phyloP scores from a whole-genome alignment of 495 filamentous ascomycete species.

The Lophiostoma macrostomum region DNA sequence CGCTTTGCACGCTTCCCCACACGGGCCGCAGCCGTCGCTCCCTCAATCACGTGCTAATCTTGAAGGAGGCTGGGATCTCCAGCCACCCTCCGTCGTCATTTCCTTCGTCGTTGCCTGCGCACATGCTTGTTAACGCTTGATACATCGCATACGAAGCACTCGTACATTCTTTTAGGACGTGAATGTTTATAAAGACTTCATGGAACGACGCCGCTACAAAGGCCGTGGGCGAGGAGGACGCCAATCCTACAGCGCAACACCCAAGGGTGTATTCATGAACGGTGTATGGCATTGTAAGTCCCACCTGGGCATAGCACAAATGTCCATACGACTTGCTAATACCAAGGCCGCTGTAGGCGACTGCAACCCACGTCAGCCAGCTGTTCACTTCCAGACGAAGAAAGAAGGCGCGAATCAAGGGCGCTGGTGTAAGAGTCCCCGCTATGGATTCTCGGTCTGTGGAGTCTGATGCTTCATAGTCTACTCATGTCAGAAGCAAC shows the following conservation, averaged over 20 bases:
- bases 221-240: neutral
- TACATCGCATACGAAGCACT: too few relatives aligned
- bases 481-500: conserved; percentile 61
- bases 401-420: conserved; percentile 66
- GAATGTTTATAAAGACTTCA: too few relatives aligned
- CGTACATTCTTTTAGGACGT: too few relatives aligned
- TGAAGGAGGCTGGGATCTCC: too few relatives aligned
- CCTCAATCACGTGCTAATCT: too few relatives aligned
- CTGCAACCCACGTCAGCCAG: conserved; percentile 61
- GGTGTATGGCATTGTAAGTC: conserved; percentile 8
- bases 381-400: conserved; percentile 58
- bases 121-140: too few relatives aligned
- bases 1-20: too few relatives aligned
- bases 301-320: neutral
- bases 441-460: too few relatives aligned
- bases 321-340: neutral
- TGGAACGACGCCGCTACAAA: too few relatives aligned
- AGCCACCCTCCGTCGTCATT: too few relatives aligned
- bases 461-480: conserved; percentile 41
- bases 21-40: too few relatives aligned
- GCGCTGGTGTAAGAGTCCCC: conserved; percentile 38
- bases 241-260: neutral
- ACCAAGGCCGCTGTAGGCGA: conserved; percentile 46
- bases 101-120: too few relatives aligned
- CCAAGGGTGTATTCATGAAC: conserved; percentile 1